phyloP scores from a whole-genome alignment of 352 stramenopile genomes.

The Phytophthora foliorum region DNA sequence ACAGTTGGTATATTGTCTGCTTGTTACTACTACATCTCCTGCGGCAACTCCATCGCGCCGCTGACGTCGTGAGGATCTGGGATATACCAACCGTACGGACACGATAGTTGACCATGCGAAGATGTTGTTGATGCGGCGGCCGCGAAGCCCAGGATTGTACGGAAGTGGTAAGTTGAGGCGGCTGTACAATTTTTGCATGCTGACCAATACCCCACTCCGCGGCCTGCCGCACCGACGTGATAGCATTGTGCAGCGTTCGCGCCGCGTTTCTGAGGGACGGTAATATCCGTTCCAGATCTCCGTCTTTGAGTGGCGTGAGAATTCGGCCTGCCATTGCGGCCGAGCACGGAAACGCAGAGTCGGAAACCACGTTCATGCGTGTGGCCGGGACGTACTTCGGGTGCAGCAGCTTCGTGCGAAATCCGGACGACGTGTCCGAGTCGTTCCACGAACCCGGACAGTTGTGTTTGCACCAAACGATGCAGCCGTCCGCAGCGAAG shows the following conservation, averaged over 20 bases:
- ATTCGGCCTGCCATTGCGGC: background rate
- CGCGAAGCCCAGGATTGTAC: background rate
- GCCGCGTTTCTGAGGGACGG: background rate
- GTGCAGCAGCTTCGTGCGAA: too few relatives aligned
- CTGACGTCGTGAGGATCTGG: background rate
- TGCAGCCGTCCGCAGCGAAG: too few relatives aligned
- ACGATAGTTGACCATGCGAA: constrained; percentile 11
- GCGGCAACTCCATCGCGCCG: background rate
- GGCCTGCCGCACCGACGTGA: constrained; percentile 5
- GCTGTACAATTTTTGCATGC: constrained; percentile 5
- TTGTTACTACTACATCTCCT: background rate
- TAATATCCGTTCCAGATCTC: background rate
- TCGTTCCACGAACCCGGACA: too few relatives aligned
- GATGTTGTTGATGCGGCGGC: background rate
- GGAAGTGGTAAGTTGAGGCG: background rate
- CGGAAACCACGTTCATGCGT: constrained; percentile 1
- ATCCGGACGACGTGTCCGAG: too few relatives aligned
- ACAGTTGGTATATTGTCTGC: too few relatives aligned
- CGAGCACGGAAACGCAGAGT: background rate
- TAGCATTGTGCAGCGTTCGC: background rate
- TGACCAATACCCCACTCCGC: constrained; percentile 7
- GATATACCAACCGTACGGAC: constrained; percentile 15
- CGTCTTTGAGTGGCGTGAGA: background rate
- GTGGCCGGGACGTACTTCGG: background rate
- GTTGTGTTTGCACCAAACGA: too few relatives aligned